Conservation (phyloP, 768 basidiomycete species). For the Lentinula lateritia region DNA sequence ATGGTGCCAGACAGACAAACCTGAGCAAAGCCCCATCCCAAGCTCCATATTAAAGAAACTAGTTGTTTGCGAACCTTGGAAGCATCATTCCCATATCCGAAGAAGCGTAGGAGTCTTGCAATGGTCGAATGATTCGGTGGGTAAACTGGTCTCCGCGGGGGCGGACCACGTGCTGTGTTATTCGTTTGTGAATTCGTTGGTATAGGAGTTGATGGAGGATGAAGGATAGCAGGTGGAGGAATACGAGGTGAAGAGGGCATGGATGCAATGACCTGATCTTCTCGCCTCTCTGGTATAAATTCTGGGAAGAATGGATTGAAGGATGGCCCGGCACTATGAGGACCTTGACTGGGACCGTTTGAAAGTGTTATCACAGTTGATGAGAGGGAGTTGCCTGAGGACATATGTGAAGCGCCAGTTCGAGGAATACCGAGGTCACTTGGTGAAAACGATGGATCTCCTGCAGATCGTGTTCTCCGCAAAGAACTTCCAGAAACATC, state of each 20-base stretch:
- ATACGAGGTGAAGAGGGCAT: not conserved
- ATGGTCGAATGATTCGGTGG: conserved; percentile 16
- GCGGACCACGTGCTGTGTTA: not conserved
- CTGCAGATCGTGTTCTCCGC: conserved; percentile 33
- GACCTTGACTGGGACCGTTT: not conserved
- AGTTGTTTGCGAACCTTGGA: conserved; percentile 47
- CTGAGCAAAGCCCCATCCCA: conserved; percentile 48
- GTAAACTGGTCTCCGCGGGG: conserved; percentile 10
- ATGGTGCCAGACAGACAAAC: conserved; percentile 28
- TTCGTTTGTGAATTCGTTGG: not conserved
- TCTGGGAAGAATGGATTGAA: not conserved
- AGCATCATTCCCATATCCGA: conserved; percentile 52
- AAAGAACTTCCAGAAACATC: conserved; percentile 17
- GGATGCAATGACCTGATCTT: not conserved
- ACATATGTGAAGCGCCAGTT: not conserved
- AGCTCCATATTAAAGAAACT: conserved; percentile 45
- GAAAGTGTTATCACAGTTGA: not conserved
- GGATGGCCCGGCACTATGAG: conserved; percentile 3
- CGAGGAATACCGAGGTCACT: not conserved
- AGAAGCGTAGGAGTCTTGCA: conserved; percentile 27
- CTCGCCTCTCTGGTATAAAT: not conserved
- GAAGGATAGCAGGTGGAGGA: not conserved
- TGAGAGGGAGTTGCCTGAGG: not conserved
- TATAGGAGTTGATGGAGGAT: not conserved
- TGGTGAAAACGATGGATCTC: conserved; percentile 24